phyloP scores from a whole-genome alignment of 2,329 filamentous ascomycete species.

The Penicillium sp. region DNA sequence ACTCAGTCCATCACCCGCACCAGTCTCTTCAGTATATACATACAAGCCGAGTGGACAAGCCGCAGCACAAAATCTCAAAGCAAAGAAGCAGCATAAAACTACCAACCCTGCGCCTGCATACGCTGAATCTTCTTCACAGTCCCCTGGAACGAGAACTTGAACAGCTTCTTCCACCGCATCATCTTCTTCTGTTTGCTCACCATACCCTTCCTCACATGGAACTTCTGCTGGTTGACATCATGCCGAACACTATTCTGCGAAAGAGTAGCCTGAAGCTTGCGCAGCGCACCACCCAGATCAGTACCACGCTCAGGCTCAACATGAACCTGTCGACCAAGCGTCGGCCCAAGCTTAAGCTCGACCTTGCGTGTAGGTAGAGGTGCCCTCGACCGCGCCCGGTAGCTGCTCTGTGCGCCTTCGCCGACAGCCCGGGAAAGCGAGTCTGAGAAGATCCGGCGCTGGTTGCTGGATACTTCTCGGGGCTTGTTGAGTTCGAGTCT shows the following conservation, averaged over 20 bases:
- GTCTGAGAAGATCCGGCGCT: slow-evolving; percentile 13
- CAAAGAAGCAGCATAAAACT: slow-evolving; percentile 9
- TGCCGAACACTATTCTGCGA: slow-evolving; percentile 33
- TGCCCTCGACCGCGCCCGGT: slow-evolving; percentile 7
- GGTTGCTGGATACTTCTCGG: neutral
- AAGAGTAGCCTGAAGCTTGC: slow-evolving; percentile 26
- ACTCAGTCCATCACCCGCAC: slow-evolving; percentile 4
- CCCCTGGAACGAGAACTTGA: slow-evolving; percentile 43
- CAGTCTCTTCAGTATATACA: slow-evolving; percentile 17
- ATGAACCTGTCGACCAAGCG: slow-evolving; percentile 35
- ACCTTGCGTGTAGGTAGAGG: slow-evolving; percentile 23
- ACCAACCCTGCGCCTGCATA: slow-evolving; percentile 49
- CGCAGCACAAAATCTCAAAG: neutral
- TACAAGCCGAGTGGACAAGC: slow-evolving; percentile 11
- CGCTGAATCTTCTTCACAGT: slow-evolving; percentile 43
- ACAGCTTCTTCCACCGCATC: slow-evolving; percentile 44
- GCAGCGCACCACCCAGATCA: slow-evolving; percentile 31
- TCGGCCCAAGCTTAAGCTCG: slow-evolving; percentile 38
- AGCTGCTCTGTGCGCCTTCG: slow-evolving; percentile 9
- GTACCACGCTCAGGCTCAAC: slow-evolving; percentile 35
- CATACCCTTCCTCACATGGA: slow-evolving; percentile 44
- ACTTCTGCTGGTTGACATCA: slow-evolving; percentile 36
- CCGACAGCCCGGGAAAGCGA: slow-evolving; percentile 23
- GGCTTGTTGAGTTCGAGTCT: slow-evolving; percentile 29
- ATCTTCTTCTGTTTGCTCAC: slow-evolving; percentile 39